Evolutionary conservation across 2,329 filamentous ascomycete species (phyloP).

Genomic region (Penicillium sp.): DNA sequence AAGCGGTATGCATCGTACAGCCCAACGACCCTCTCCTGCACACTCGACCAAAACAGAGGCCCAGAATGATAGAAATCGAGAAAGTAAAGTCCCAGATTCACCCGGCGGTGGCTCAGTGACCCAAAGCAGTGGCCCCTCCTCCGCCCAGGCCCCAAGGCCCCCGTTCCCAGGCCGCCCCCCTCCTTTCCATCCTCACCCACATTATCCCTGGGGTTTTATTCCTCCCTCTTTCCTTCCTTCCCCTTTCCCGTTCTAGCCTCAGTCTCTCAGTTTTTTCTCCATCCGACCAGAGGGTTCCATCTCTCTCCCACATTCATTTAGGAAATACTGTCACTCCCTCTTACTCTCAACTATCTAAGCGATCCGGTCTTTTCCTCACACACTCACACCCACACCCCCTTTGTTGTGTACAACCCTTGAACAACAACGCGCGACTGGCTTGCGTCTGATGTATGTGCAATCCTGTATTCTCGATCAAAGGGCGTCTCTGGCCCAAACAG

Average conservation of each 20-base stretch:
- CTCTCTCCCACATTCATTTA: conserved; percentile 39
- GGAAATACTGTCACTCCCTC: conserved; percentile 25
- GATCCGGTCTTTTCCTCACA: conserved; percentile 3
- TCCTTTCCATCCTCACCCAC: conserved; percentile 9
- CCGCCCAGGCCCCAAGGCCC: neutral
- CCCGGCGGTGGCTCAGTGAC: no score
- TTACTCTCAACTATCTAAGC: conserved; percentile 11
- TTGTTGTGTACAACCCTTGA: conserved; percentile 23
- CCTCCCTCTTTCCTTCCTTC: conserved; percentile 13
- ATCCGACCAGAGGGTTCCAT: conserved; percentile 37
- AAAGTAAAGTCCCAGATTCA: no score
- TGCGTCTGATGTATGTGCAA: conserved; percentile 28
- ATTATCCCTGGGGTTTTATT: conserved; percentile 8
- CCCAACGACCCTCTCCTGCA: no score
- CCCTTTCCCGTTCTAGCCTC: conserved; percentile 13
- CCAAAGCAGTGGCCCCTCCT: no score
- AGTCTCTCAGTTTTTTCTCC: conserved; percentile 28
- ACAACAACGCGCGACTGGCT: conserved; percentile 24
- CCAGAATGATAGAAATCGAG: no score
- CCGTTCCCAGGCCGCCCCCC: conserved; percentile 1
- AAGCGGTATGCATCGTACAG: no score
- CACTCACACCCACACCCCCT: neutral
- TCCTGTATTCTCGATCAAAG: neutral
- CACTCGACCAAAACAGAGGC: no score
- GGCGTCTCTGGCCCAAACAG: no score